phyloP scores from a whole-genome alignment of 306 rosid species.

The Vicia sativa region DNA sequence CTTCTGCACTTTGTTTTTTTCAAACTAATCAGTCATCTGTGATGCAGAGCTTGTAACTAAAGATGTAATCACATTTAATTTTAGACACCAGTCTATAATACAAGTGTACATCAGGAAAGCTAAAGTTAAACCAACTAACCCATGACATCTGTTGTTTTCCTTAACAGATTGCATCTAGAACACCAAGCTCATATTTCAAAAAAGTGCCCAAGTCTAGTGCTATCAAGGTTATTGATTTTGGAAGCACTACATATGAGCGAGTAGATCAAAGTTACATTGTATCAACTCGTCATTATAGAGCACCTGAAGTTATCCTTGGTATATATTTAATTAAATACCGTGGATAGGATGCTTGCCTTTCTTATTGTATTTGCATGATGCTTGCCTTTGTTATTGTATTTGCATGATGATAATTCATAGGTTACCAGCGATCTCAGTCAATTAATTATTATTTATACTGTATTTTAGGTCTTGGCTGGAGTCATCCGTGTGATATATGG shows the following conservation, averaged over 20 bases:
- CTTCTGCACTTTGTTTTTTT: not conserved
- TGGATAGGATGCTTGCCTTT: not conserved
- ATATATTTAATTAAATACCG: constrained; percentile 2
- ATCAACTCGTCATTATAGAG: constrained; percentile 94
- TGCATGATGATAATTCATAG: not conserved
- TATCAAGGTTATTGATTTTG: constrained; percentile 96
- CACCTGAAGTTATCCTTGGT: constrained; percentile 98
- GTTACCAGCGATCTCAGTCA: not conserved
- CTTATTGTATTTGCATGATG: not conserved
- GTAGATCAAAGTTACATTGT: constrained; percentile 88
- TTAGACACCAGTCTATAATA: not conserved
- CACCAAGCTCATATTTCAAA: constrained; percentile 75
- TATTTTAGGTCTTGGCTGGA: constrained; percentile 87
- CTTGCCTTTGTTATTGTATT: not conserved
- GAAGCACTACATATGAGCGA: constrained; percentile 89
- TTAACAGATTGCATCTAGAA: constrained; percentile 69
- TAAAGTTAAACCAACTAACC: not conserved
- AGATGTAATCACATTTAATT: not conserved
- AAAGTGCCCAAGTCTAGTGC: constrained; percentile 90
- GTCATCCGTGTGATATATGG: constrained; percentile 93
- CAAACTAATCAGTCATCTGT: not conserved
- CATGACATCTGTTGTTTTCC: not conserved
- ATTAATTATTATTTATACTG: not conserved
- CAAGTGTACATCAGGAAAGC: not conserved
- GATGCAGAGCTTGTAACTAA: not conserved